phyloP scores from a whole-genome alignment of 73 alveolate species.

The Paramecium sexaurelia region DNA sequence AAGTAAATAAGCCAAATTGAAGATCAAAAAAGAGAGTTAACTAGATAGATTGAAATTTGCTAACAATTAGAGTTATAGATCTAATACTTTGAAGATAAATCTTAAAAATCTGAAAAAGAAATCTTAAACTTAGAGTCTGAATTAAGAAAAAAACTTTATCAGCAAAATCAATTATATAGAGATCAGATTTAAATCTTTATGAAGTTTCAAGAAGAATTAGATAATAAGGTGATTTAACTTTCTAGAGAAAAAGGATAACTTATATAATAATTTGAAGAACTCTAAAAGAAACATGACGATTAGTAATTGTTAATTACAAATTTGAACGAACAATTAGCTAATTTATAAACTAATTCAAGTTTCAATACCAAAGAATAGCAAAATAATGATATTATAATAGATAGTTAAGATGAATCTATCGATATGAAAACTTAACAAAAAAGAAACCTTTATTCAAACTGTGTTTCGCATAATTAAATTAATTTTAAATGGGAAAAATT shows the following conservation, averaged over 20 bases:
- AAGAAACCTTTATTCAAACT: neutral
- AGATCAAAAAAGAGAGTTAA: neutral
- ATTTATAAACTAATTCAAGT: neutral
- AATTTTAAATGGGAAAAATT: slow-evolving; percentile 7
- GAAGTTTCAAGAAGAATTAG: neutral
- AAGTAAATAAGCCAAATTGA: neutral
- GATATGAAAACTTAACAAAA: neutral
- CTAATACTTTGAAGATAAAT: neutral
- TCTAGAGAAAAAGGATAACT: neutral
- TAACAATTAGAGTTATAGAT: neutral
- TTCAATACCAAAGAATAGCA: neutral
- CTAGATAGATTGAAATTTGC: neutral
- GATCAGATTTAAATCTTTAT: neutral
- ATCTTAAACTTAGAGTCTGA: neutral
- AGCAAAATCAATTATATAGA: neutral
- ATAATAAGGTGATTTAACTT: neutral
- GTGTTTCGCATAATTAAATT: neutral
- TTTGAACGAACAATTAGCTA: neutral
- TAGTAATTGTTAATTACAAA: neutral
- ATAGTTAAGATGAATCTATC: neutral
- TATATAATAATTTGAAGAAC: neutral
- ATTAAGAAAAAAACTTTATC: neutral
- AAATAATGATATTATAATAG: neutral
- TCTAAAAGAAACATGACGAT: neutral
- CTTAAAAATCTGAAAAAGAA: neutral